phyloP scores from a whole-genome alignment of 2,329 filamentous ascomycete genomes.

The Proliferodiscus dingleyae region DNA sequence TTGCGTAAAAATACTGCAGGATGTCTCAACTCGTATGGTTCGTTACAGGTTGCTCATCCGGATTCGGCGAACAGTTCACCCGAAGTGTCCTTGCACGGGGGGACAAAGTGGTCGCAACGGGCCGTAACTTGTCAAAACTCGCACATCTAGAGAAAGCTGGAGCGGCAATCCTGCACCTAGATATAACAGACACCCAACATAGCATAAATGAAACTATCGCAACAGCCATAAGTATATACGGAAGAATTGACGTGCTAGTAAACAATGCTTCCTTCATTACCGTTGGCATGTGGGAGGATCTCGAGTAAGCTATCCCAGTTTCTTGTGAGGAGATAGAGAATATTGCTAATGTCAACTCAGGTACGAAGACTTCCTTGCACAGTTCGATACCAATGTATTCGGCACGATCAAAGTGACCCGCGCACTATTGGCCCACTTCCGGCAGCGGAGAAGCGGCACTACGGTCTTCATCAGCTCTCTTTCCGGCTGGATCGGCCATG shows the following conservation, averaged over 20 bases:
- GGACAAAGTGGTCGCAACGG: constrained; percentile 45
- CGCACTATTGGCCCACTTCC: constrained; percentile 44
- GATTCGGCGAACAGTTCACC: constrained; percentile 16
- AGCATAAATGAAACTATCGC: constrained; percentile 36
- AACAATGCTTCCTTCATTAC: constrained; percentile 33
- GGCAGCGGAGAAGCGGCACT: constrained; percentile 36
- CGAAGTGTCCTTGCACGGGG: constrained; percentile 37
- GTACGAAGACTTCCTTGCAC: constrained; percentile 6
- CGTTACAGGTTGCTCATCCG: constrained; percentile 17
- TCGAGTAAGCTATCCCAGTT: constrained; percentile 14
- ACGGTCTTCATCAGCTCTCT: constrained; percentile 17
- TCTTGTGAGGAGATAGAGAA: neutral
- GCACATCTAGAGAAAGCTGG: constrained; percentile 37
- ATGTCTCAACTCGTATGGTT: constrained; percentile 17
- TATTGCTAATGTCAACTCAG: constrained; percentile 2
- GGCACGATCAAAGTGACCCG: constrained; percentile 44
- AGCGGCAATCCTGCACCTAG: constrained; percentile 38
- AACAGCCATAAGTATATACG: constrained; percentile 27
- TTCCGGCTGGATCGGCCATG: constrained; percentile 4
- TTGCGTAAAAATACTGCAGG: no score
- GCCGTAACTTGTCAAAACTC: constrained; percentile 33
- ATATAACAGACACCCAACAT: constrained; percentile 39
- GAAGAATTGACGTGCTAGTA: constrained; percentile 32
- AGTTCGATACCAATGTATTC: constrained; percentile 51
- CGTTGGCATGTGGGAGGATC: constrained; percentile 26